Percentiles rank a stretch among this genome's conserved stretches.
These are phyloP conservation scores for Leishmania mexicana DNA, from an alignment of 208 protist species.

Conservation along the genomic window DNA sequence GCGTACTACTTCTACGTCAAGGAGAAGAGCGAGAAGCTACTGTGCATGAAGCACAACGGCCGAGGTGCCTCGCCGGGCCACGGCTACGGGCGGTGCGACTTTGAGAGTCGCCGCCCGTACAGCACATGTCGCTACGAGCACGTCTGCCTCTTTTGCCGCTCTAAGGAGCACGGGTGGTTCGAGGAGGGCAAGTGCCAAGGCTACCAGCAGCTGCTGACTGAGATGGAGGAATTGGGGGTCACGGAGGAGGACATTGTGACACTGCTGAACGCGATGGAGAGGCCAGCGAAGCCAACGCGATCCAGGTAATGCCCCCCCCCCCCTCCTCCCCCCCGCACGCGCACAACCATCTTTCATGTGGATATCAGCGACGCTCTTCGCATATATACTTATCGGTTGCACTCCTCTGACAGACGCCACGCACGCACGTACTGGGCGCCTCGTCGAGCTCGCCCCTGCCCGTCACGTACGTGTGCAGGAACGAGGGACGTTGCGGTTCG, in stretches of 20 bases:
- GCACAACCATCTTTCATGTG: not conserved
- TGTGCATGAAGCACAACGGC: constrained; percentile 85
- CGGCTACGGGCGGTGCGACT: constrained; percentile 70
- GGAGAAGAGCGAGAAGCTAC: constrained; percentile 54
- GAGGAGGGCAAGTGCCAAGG: constrained; percentile 69
- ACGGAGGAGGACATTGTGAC: constrained; percentile 48
- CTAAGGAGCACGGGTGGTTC: constrained; percentile 77
- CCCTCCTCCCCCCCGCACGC: not conserved
- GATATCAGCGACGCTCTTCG: not conserved
- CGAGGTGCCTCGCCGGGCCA: constrained; percentile 52
- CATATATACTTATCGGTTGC: not conserved
- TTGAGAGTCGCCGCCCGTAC: constrained; percentile 58
- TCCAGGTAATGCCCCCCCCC: constrained; percentile 2
- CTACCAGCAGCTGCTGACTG: constrained; percentile 57
- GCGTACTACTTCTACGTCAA: constrained; percentile 82
- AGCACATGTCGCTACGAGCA: constrained; percentile 79
- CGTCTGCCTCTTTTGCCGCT: constrained; percentile 75
- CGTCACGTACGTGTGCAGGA: not conserved
- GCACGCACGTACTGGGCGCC: not conserved
- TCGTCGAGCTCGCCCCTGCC: not conserved
- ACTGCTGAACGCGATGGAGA: constrained; percentile 73
- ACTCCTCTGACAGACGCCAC: not conserved
- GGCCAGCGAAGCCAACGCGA: constrained; percentile 12
- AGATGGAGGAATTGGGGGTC: constrained; percentile 62
- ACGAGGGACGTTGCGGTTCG: not conserved